A percentile compares a stretch with the other conserved stretches of the same genome.
These are phyloP conservation scores for Wakefieldia striispora DNA, from an alignment of 768 basidiomycete genomes.

Conservation along the genomic window DNA sequence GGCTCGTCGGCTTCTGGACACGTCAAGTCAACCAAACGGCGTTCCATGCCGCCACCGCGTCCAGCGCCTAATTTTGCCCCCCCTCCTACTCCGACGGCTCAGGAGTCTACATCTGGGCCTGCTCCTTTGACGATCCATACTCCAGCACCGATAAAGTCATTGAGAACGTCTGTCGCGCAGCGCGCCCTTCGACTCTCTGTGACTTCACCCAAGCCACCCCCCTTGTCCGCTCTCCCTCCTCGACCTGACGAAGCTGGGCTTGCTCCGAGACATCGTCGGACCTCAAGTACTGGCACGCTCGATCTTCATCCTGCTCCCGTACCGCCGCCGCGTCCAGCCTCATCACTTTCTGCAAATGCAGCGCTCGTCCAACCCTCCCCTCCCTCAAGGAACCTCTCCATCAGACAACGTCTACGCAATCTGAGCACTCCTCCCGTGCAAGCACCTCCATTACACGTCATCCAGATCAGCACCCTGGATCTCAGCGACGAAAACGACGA, in stretches of 20 bases:
- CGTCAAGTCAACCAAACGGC: conserved; percentile 41
- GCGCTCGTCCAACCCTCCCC: conserved; percentile 21
- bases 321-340: conserved; percentile 40
- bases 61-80: conserved; percentile 70
- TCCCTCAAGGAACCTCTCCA: conserved; percentile 35
- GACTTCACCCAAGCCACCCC: conserved; percentile 63
- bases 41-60: conserved; percentile 70
- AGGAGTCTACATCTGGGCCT: conserved; percentile 7
- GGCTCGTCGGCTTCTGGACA: conserved; percentile 12
- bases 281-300: conserved; percentile 32
- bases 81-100: conserved; percentile 57
- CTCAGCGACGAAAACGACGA: conserved; percentile 23
- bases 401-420: conserved; percentile 66
- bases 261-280: conserved; percentile 27
- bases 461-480: conserved; percentile 27
- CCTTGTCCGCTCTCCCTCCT: conserved; percentile 57
- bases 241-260: conserved; percentile 56
- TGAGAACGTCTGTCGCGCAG: conserved; percentile 57
- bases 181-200: conserved; percentile 59
- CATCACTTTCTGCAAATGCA: conserved; percentile 36
- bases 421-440: conserved; percentile 55
- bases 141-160: conserved; percentile 30
- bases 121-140: conserved; percentile 2
- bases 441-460: conserved; percentile 22
- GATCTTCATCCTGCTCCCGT: conserved; percentile 44